phyloP scores from a whole-genome alignment of 768 basidiomycete genomes.

The Galerina marginata region DNA sequence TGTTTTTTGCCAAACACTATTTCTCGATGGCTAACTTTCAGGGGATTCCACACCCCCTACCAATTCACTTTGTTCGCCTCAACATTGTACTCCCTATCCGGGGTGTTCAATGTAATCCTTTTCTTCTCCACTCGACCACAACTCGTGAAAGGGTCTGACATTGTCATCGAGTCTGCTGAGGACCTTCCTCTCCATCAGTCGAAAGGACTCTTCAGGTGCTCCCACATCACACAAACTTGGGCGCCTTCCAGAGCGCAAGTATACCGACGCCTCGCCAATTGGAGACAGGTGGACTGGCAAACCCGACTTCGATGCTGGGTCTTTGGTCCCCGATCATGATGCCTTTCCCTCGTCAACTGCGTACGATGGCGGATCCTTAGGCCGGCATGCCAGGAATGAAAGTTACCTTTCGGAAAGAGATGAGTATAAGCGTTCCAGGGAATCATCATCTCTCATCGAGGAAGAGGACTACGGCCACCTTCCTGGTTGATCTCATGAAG shows the following conservation, averaged over 20 bases:
- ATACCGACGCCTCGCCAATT: not conserved
- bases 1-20: constrained; percentile 46
- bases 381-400: constrained; percentile 4
- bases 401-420: not conserved
- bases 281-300: not conserved
- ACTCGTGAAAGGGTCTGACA: constrained; percentile 26
- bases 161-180: constrained; percentile 13
- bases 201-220: constrained; percentile 5
- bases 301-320: constrained; percentile 6
- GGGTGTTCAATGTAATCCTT: constrained; percentile 50
- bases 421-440: constrained; percentile 4
- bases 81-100: constrained; percentile 48
- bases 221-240: constrained; percentile 9
- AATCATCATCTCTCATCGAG: constrained; percentile 14
- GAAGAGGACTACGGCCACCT: constrained; percentile 24
- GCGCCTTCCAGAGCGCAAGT: constrained; percentile 17
- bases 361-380: constrained; percentile 3
- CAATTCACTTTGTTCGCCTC: constrained; percentile 43
- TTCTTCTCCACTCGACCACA: constrained; percentile 35
- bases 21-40: constrained; percentile 45
- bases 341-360: not conserved
- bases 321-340: not conserved
- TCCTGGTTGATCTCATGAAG: constrained; percentile 9
- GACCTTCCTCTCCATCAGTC: constrained; percentile 16
- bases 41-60: constrained; percentile 33